A percentile compares a stretch with the other conserved stretches of the same genome.
Conservation (phyloP, 805 yeast genomes). For the Sugiyamaella marilandica region DNA sequence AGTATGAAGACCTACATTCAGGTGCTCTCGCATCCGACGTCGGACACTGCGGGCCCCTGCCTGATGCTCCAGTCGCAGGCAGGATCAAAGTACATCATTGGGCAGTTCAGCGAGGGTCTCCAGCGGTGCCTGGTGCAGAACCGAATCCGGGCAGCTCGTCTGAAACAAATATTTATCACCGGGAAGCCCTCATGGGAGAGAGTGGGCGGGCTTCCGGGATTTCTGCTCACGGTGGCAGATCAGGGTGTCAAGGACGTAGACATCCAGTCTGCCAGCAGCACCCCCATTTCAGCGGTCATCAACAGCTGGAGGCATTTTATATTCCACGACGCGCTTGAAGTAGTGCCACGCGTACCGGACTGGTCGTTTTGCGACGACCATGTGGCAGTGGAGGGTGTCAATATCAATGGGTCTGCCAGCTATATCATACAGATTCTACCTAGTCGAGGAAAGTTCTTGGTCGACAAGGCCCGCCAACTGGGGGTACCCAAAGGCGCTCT, state of each 20-base stretch:
- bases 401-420: conserved; percentile 39
- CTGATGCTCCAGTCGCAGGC: conserved; percentile 43
- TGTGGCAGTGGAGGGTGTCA: conserved; percentile 25
- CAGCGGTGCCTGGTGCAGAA: conserved; percentile 69
- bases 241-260: conserved; percentile 43
- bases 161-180: conserved; percentile 66
- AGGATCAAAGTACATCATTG: conserved; percentile 62
- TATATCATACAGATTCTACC: conserved; percentile 66
- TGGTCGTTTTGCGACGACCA: conserved; percentile 30
- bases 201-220: conserved; percentile 91
- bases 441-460: conserved; percentile 71
- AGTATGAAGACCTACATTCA: conserved; percentile 29
- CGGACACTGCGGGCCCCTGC: conserved; percentile 47
- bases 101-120: conserved; percentile 79
- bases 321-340: conserved; percentile 59
- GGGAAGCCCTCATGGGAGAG: conserved; percentile 74
- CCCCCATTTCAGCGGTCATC: neutral
- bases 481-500: conserved; percentile 65
- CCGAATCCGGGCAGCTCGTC: conserved; percentile 50
- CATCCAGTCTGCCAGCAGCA: conserved; percentile 11
- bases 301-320: conserved; percentile 86
- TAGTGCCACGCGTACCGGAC: conserved; percentile 39
- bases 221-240: conserved; percentile 75
- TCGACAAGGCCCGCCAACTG: conserved; percentile 56
- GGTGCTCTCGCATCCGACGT: conserved; percentile 38